phyloP scores from a whole-genome alignment of 2,329 filamentous ascomycete species.

The Trichoderma hamatum region DNA sequence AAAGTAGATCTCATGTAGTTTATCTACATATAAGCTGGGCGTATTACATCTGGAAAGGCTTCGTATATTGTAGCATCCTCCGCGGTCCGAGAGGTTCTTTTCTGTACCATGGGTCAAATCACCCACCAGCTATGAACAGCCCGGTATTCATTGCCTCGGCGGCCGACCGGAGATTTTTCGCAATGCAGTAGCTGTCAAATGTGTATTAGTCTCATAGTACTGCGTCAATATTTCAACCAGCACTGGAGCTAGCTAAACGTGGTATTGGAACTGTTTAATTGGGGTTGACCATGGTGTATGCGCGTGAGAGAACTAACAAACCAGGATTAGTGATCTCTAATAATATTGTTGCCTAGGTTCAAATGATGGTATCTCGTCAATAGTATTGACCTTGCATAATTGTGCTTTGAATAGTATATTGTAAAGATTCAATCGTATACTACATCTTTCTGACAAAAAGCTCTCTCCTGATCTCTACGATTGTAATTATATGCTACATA shows the following conservation, averaged over 20 bases:
- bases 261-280: no score
- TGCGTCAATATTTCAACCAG: not conserved
- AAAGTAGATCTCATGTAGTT: not conserved
- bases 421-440: not conserved
- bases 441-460: not conserved
- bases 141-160: not conserved
- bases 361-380: not conserved
- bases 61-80: not conserved
- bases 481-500: not conserved
- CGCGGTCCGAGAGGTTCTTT: not conserved
- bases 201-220: not conserved
- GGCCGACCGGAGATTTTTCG: not conserved
- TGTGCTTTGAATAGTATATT: not conserved
- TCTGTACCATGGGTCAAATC: not conserved
- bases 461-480: not conserved
- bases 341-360: not conserved
- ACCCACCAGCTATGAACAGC: not conserved
- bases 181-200: not conserved
- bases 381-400: not conserved
- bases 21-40: constrained; percentile 2
- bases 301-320: not conserved
- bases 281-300: no score
- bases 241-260: no score
- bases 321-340: not conserved
- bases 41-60: not conserved